Conservation (phyloP, 768 basidiomycete genomes). For the Mycena capillaripes region DNA sequence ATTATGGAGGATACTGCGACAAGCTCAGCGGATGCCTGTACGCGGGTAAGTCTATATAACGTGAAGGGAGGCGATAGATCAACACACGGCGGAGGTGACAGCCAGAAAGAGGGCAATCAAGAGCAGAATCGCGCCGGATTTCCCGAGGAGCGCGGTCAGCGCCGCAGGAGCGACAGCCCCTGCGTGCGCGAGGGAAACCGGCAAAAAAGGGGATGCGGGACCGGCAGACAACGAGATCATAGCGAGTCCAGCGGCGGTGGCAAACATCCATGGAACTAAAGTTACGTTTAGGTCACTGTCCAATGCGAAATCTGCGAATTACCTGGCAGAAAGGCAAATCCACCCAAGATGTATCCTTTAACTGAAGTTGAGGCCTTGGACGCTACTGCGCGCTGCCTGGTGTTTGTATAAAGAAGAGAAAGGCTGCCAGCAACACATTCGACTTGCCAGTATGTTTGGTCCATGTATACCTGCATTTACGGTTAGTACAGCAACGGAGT, state of each 20-base stretch:
- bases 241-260: conserved; percentile 56
- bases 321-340: conserved; percentile 52
- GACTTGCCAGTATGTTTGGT: conserved; percentile 40
- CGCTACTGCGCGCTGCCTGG: conserved; percentile 51
- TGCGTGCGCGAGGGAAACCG: conserved; percentile 11
- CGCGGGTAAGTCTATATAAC: background rate
- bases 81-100: conserved; percentile 47
- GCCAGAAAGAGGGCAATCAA: conserved; percentile 53
- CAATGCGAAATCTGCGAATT: background rate
- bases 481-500: background rate
- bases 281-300: no score
- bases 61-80: background rate
- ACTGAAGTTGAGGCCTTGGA: conserved; percentile 45
- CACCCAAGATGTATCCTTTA: conserved; percentile 50
- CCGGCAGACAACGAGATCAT: conserved; percentile 44
- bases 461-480: conserved; percentile 24
- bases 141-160: conserved; percentile 49
- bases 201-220: conserved; percentile 25
- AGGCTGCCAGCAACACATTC: no score
- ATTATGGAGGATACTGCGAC: conserved; percentile 47
- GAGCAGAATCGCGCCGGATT: conserved; percentile 49
- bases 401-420: background rate
- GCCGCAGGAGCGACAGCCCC: conserved; percentile 51
- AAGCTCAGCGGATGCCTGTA: conserved; percentile 47
- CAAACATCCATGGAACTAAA: conserved; percentile 57